Conservation (phyloP, 2,329 filamentous ascomycete genomes). For the Phaeosphaeria sp. region DNA sequence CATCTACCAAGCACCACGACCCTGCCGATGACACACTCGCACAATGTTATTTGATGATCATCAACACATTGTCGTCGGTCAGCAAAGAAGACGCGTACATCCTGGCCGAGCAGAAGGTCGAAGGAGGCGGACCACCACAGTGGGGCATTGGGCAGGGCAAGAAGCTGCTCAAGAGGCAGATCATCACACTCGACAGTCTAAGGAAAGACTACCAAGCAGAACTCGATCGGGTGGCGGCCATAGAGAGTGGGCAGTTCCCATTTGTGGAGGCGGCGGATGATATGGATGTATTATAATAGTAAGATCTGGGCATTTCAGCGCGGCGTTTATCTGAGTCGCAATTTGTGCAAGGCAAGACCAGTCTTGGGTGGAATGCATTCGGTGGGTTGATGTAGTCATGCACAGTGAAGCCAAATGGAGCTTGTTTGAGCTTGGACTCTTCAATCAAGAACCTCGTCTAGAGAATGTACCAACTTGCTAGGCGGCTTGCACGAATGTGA, state of each 20-base stretch:
- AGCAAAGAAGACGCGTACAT: conserved; percentile 84
- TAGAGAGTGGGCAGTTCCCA: conserved; percentile 88
- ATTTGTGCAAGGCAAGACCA: not conserved
- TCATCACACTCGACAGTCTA: conserved; percentile 86
- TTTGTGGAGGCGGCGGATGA: conserved; percentile 59
- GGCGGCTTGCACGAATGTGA: too few species aligned
- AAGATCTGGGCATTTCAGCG: conserved; percentile 18
- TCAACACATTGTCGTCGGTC: conserved; percentile 91
- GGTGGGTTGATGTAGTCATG: not conserved
- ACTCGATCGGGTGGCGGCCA: conserved; percentile 84
- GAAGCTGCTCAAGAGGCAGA: conserved; percentile 66
- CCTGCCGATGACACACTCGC: conserved; percentile 65
- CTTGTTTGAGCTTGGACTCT: too few species aligned
- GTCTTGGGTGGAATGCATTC: not conserved
- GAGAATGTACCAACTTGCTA: too few species aligned
- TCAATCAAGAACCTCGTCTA: too few species aligned
- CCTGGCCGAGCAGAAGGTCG: conserved; percentile 59
- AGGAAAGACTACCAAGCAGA: conserved; percentile 89
- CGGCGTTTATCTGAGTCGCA: conserved; percentile 23
- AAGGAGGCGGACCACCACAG: conserved; percentile 42
- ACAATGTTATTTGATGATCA: conserved; percentile 84
- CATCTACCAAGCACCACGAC: conserved; percentile 47
- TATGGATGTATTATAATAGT: conserved; percentile 45
- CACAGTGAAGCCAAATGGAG: not conserved
- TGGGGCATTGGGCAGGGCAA: conserved; percentile 43